phyloP scores from a whole-genome alignment of 805 yeast genomes.

The Lipomyces yamanashiensis region DNA sequence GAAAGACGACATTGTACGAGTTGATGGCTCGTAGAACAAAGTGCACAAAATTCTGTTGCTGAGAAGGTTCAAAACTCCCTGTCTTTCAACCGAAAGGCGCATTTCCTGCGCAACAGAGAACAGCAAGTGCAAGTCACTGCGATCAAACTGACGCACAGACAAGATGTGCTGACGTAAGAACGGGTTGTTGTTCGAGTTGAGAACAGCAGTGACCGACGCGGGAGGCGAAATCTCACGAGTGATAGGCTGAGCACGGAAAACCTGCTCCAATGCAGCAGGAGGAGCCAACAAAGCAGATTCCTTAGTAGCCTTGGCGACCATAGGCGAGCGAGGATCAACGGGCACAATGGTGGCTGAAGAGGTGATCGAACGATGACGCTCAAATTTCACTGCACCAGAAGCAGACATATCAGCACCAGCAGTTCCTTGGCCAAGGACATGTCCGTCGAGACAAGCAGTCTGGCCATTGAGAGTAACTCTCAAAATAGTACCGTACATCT shows the following conservation, averaged over 20 bases:
- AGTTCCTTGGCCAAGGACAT: constrained; percentile 62
- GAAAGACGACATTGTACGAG: constrained; percentile 94
- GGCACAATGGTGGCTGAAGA: constrained; percentile 41
- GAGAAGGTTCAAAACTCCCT: constrained; percentile 88
- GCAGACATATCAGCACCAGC: constrained; percentile 63
- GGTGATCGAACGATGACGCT: constrained; percentile 29
- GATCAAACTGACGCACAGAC: constrained; percentile 83
- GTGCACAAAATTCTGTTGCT: constrained; percentile 91
- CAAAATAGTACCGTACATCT: constrained; percentile 80
- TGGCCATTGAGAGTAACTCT: constrained; percentile 79
- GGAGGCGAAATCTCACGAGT: constrained; percentile 44
- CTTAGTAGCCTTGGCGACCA: constrained; percentile 44
- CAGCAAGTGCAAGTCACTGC: constrained; percentile 88
- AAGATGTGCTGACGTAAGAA: constrained; percentile 86
- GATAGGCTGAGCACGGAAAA: constrained; percentile 25
- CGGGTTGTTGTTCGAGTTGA: constrained; percentile 77
- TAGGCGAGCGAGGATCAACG: constrained; percentile 37
- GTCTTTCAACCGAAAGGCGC: constrained; percentile 95
- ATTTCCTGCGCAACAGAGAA: constrained; percentile 98
- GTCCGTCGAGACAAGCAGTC: constrained; percentile 85
- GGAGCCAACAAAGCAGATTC: constrained; percentile 46
- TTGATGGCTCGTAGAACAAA: constrained; percentile 97
- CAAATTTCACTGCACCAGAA: constrained; percentile 48
- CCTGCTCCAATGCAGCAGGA: constrained; percentile 6
- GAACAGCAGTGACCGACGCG: constrained; percentile 74